Conservation (phyloP, 805 yeast species). For the Phaffomyces opuntiae region DNA sequence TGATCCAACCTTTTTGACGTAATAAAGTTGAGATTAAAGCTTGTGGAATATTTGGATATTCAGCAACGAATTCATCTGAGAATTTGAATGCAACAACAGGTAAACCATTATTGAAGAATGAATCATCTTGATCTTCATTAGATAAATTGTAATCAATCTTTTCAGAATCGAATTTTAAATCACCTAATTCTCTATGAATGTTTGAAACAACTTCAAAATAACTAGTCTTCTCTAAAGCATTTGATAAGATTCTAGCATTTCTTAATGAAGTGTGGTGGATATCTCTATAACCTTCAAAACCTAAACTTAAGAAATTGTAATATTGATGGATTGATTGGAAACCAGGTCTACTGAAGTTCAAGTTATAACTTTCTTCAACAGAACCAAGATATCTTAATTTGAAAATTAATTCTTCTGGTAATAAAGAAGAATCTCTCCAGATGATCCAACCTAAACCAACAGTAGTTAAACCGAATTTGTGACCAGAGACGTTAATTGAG, state of each 20-base stretch:
- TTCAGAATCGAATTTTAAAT: slow-evolving; percentile 16
- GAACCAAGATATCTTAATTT: slow-evolving; percentile 83
- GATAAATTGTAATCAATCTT: slow-evolving; percentile 23
- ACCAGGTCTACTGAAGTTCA: slow-evolving; percentile 90
- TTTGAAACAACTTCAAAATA: slow-evolving; percentile 70
- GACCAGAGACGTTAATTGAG: slow-evolving; percentile 87
- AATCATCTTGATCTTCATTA: slow-evolving; percentile 30
- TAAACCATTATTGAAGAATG: slow-evolving; percentile 59
- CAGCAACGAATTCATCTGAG: slow-evolving; percentile 44
- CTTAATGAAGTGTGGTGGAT: slow-evolving; percentile 56
- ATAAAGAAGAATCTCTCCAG: slow-evolving; percentile 58
- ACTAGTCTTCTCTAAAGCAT: slow-evolving; percentile 55
- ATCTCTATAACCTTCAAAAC: slow-evolving; percentile 61
- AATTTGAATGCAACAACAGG: slow-evolving; percentile 88
- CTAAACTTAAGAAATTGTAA: slow-evolving; percentile 67
- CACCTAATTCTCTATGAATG: slow-evolving; percentile 56
- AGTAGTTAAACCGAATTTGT: slow-evolving; percentile 84
- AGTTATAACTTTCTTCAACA: slow-evolving; percentile 75
- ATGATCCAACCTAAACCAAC: slow-evolving; percentile 93
- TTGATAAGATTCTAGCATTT: slow-evolving; percentile 63
- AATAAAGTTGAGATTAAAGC: slow-evolving; percentile 62
- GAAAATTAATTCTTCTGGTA: slow-evolving; percentile 71
- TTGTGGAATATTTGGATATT: slow-evolving; percentile 81
- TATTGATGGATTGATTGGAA: slow-evolving; percentile 87
- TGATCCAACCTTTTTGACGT: slow-evolving; percentile 77